Percentiles rank a stretch among this genome's conserved stretches.
phyloP scores from a whole-genome alignment of 176 grass and related monocot genomes.

The Oryza nivara region DNA sequence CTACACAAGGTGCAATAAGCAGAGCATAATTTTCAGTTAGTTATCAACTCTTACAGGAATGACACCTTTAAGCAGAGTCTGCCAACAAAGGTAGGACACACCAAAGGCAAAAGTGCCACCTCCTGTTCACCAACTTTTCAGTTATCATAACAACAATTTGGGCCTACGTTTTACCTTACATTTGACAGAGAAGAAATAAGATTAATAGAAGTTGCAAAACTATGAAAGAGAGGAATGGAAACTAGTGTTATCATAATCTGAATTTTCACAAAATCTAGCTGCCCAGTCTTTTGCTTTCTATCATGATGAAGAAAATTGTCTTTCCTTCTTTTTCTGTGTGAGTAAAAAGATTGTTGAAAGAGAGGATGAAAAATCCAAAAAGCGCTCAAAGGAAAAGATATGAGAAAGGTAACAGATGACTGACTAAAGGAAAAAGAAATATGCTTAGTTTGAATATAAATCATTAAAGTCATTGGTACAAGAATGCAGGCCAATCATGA shows the following conservation, averaged over 20 bases:
- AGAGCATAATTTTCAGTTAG: neutral
- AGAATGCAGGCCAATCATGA: conserved; percentile 40
- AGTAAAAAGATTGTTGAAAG: conserved; percentile 37
- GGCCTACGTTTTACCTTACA: neutral
- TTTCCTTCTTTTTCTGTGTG: conserved; percentile 3
- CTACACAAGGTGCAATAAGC: conserved; percentile 20
- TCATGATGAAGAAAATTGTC: conserved; percentile 18
- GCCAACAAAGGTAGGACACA: conserved; percentile 4
- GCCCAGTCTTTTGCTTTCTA: conserved; percentile 29
- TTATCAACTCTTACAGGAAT: conserved; percentile 33
- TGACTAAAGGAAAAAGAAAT: conserved; percentile 48
- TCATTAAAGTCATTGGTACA: conserved; percentile 14
- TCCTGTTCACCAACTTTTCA: conserved; percentile 24
- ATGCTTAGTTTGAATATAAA: conserved; percentile 37
- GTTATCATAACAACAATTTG: conserved; percentile 11
- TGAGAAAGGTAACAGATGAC: conserved; percentile 50
- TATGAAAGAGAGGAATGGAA: conserved; percentile 20
- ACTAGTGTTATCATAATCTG: neutral
- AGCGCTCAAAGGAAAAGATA: conserved; percentile 34
- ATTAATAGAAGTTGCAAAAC: neutral
- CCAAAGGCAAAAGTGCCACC: conserved; percentile 29
- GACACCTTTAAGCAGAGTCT: conserved; percentile 35
- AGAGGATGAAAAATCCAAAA: conserved; percentile 52
- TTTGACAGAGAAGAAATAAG: neutral
- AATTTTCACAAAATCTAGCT: conserved; percentile 15